These are phyloP conservation scores for Mycena sanguinolenta DNA, from an alignment of 768 basidiomycete species.

Conservation along the genomic window DNA sequence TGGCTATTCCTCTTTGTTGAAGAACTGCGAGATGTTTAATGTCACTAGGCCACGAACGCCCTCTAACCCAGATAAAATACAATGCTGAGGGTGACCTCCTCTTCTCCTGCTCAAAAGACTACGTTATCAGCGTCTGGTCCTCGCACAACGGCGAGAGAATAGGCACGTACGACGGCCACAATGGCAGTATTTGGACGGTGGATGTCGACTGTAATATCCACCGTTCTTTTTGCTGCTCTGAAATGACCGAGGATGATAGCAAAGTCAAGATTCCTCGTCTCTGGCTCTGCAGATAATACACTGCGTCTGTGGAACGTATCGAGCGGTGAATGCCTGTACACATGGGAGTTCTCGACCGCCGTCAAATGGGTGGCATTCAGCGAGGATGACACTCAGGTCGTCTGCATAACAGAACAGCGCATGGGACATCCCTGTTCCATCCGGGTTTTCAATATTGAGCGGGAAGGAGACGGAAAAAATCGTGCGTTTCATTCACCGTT, in stretches of 20 bases:
- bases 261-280: slow-evolving; percentile 87
- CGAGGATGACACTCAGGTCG: slow-evolving; percentile 84
- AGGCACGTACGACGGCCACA: slow-evolving; percentile 96
- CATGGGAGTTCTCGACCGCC: slow-evolving; percentile 98
- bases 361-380: slow-evolving; percentile 96
- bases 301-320: slow-evolving; percentile 91
- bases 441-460: slow-evolving; percentile 89
- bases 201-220: slow-evolving; percentile 89
- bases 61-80: slow-evolving; percentile 97
- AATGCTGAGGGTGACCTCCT: slow-evolving; percentile 96
- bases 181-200: slow-evolving; percentile 96
- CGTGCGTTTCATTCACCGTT: slow-evolving; percentile 66
- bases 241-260: slow-evolving; percentile 53
- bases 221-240: background rate
- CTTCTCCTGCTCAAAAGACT: slow-evolving; percentile 96
- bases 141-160: slow-evolving; percentile 97
- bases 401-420: slow-evolving; percentile 97
- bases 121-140: slow-evolving; percentile 96
- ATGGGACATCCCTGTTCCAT: slow-evolving; percentile 95
- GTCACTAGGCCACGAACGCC: slow-evolving; percentile 90
- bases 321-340: slow-evolving; percentile 92
- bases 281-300: slow-evolving; percentile 95
- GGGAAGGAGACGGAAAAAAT: slow-evolving; percentile 82
- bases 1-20: slow-evolving; percentile 33
- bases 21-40: background rate